Base-by-base conservation (phyloP, 225 moss, liverwort and hornwort species). In the Pleurozium schreberi region DNA sequence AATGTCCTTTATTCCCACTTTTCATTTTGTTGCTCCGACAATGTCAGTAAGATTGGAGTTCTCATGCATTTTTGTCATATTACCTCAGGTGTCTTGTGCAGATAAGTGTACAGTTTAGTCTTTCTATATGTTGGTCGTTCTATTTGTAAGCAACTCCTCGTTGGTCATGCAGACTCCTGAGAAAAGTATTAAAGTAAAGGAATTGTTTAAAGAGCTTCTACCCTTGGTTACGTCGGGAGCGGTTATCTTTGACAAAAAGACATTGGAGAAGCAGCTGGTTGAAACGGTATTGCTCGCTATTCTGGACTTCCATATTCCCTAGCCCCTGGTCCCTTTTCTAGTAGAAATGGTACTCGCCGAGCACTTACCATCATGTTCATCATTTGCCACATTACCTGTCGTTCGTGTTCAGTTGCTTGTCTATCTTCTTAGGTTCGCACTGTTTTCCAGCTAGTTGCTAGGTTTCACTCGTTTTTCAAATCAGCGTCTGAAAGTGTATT, bases 91-190 rank as follows among this genome's bases (percentile, higher is more conserved):
- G 65, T 88, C 50, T 34, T 82, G 34, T 68, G n/a, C 57, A 58
- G 85, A 22, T 30, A 36, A 50, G 43, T 43, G 40, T 53, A 18
- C n/a, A 50, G 55, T 84, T 52, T 14, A 42, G 34, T 34, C 34
- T 34, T 63, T 63, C 30, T 52, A 38, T 31, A 49, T 36, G 80
- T 60, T 42, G 76, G 43, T 80, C 76, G 52, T 78, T 78, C 49
- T 70, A 49, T 73, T 38, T 87, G 55, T 93, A 85, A 90, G 38
- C n/a, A 65, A 84, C 59, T 90, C 64, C 74, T 80, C 33, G 76
- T 70, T 87, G 83, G 47, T 60, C 80, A 52, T 92, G 89, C 85
- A 92, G 94, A 75, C 89, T 87, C 85, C 94, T 74, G 93, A 93
- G 65, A 89, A 90, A 65, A 33, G 82, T 47, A 85, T 94, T 33